phyloP scores from a whole-genome alignment of 1,284 basidiomycete genomes.

The Malassezia yamatoensis region DNA sequence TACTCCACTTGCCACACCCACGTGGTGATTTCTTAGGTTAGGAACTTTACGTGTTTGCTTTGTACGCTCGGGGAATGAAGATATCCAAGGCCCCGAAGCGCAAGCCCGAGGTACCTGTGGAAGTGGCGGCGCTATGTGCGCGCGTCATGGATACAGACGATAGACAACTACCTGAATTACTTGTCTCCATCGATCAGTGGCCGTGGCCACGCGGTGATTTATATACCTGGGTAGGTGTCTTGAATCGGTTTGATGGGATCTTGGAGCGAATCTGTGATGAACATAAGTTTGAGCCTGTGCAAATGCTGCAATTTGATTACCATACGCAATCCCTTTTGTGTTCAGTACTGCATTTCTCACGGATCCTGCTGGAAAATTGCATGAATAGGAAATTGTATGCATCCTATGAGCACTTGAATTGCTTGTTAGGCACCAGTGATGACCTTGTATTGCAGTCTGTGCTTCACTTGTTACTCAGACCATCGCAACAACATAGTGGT shows the following conservation, averaged over 20 bases:
- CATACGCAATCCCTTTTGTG: conserved; percentile 64
- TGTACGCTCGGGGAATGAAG: conserved; percentile 28
- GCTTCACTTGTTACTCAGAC: conserved; percentile 75
- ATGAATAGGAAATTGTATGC: conserved; percentile 94
- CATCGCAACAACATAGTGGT: conserved; percentile 80
- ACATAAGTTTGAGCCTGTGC: conserved; percentile 53
- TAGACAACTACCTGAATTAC: conserved; percentile 33
- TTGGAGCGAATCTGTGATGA: conserved; percentile 71
- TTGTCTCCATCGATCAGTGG: conserved; percentile 55
- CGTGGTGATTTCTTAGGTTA: no score
- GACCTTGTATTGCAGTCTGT: conserved; percentile 75
- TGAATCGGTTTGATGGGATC: conserved; percentile 87
- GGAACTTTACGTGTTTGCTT: neutral
- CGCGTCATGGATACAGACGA: conserved; percentile 31
- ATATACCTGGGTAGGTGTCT: conserved; percentile 86
- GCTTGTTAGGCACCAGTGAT: conserved; percentile 76
- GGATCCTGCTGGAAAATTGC: conserved; percentile 87
- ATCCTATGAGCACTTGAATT: conserved; percentile 92
- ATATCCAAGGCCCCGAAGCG: conserved; percentile 46
- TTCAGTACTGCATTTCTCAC: conserved; percentile 76
- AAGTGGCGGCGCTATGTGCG: conserved; percentile 29
- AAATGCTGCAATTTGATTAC: conserved; percentile 68
- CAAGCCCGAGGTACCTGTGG: conserved; percentile 31
- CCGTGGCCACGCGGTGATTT: conserved; percentile 93
- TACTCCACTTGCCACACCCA: no score